Evolutionary conservation across 352 stramenopile genomes (phyloP), one percentile per base, ranked within the genome.

Genomic region (Phytopythium chamaehyphon): DNA sequence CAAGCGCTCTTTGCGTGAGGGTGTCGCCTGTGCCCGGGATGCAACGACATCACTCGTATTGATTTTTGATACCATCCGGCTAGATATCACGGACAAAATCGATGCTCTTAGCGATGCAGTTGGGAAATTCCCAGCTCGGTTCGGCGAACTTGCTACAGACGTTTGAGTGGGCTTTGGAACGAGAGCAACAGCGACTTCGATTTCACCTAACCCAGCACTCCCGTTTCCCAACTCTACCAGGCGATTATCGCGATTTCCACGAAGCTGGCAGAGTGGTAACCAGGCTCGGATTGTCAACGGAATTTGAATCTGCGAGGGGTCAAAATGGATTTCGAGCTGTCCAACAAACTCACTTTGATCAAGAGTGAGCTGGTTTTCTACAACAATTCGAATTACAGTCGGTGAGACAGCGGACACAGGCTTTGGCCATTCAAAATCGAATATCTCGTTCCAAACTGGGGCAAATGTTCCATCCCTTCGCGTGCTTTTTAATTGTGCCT

Each of bases 361-460:
- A 3, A 68, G 55, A 4, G 66, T 83, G 15, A 90, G 54, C 54
- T 90, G 76, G 37, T 85, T 90, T 40, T 88, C 75, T 16, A 90
- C 43, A 15, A 71, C 62, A 31, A 90, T 45, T 6, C 73, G 71
- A 0, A 86, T 14, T 26, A 1, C 53, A 0, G 52, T 46, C 0
- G 54, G 52, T 2, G 16, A 38, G 12, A 1, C 23, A 6, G 8
- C 2, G 10, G 18, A 21, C 12, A 6, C 1, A 4, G 46, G 3
- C 10, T 0, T 45, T 36, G 57, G 45, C 75, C 71, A 85, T 46
- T 85, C 80, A 56, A 90, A 90, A 54, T 90, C 80, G 24, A 90
- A 88, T 2, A 88, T 47, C 37, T 90, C 80, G 54, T 90, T 88
- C 80, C 80, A 90, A 22, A 85, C 71, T 0, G 80, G 80, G 1